Evolutionary conservation across 1,139 yeast genomes (phyloP).

Genomic region (Blastobotrys ciferrii): DNA sequence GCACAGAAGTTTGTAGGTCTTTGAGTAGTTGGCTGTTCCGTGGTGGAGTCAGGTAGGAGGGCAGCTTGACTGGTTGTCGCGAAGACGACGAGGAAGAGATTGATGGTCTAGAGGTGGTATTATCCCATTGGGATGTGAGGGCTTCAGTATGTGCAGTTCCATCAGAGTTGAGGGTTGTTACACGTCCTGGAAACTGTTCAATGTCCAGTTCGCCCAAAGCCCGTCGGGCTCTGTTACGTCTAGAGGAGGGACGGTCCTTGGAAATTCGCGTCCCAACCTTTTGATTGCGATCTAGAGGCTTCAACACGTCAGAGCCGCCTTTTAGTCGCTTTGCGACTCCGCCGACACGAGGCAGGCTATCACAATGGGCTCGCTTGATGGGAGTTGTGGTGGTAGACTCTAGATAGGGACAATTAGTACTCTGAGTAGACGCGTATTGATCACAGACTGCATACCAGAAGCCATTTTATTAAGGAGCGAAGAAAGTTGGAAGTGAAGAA

Average conservation of each 20-base stretch:
- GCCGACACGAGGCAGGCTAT: neutral
- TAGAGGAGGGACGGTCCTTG: conserved; percentile 1
- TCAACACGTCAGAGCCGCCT: neutral
- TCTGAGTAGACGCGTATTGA: neutral
- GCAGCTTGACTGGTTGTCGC: neutral
- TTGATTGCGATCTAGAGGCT: conserved; percentile 5
- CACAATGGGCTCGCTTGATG: neutral
- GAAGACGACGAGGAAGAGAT: neutral
- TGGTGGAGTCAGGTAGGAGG: conserved; percentile 5
- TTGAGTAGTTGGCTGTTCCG: conserved; percentile 3
- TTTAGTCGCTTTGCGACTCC: neutral
- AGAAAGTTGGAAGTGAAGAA: neutral
- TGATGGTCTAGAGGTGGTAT: neutral
- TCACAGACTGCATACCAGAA: neutral
- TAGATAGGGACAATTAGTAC: neutral
- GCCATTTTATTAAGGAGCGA: conserved; percentile 1
- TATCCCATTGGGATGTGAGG: conserved; percentile 2
- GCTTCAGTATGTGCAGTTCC: neutral
- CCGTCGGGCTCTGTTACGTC: neutral
- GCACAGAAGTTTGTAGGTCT: neutral
- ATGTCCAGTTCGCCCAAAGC: conserved; percentile 1
- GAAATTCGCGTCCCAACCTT: neutral
- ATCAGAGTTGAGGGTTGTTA: neutral
- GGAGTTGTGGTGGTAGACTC: neutral
- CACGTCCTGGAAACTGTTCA: neutral